Conservation (phyloP, 768 basidiomycete species). For the Termitomyces sp. region DNA sequence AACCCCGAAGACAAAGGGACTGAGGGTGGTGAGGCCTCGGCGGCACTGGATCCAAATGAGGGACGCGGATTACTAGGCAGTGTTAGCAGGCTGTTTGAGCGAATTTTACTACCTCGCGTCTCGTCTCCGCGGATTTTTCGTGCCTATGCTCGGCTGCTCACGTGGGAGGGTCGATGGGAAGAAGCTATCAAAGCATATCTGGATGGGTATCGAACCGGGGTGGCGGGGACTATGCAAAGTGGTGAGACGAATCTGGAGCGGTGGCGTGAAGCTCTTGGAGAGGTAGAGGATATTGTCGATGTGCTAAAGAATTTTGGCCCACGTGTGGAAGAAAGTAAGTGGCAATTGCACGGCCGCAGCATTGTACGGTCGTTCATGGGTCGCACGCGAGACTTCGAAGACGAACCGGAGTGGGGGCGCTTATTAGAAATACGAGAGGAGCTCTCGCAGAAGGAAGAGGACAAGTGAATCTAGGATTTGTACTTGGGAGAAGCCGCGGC, state of each 20-base stretch:
- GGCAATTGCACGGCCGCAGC: constrained; percentile 85
- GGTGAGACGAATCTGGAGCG: constrained; percentile 62
- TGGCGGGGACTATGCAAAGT: constrained; percentile 54
- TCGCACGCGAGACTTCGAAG: constrained; percentile 81
- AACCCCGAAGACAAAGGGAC: constrained; percentile 32
- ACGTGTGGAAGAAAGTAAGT: constrained; percentile 51
- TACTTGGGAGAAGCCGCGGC: constrained; percentile 12
- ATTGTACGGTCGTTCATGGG: constrained; percentile 88
- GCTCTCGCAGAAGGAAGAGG: constrained; percentile 35
- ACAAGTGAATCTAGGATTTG: background rate
- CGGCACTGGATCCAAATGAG: constrained; percentile 45
- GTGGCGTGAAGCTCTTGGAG: constrained; percentile 73
- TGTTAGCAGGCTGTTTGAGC: constrained; percentile 71
- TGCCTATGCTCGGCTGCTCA: constrained; percentile 76
- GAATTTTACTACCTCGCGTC: constrained; percentile 75
- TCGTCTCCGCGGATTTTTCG: constrained; percentile 77
- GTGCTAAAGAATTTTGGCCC: constrained; percentile 82
- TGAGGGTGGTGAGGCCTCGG: constrained; percentile 13
- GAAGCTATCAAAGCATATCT: constrained; percentile 81
- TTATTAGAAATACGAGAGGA: constrained; percentile 67
- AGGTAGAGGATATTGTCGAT: constrained; percentile 83
- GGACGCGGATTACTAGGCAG: constrained; percentile 62
- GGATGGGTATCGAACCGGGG: constrained; percentile 75
- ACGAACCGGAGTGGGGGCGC: constrained; percentile 78
- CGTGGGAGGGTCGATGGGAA: constrained; percentile 67